A percentile compares a stretch with the other conserved stretches of the same genome.
These are phyloP conservation scores for Pseudogymnoascus sp. DNA, from an alignment of 2,329 filamentous ascomycete genomes.

Conservation along the genomic window DNA sequence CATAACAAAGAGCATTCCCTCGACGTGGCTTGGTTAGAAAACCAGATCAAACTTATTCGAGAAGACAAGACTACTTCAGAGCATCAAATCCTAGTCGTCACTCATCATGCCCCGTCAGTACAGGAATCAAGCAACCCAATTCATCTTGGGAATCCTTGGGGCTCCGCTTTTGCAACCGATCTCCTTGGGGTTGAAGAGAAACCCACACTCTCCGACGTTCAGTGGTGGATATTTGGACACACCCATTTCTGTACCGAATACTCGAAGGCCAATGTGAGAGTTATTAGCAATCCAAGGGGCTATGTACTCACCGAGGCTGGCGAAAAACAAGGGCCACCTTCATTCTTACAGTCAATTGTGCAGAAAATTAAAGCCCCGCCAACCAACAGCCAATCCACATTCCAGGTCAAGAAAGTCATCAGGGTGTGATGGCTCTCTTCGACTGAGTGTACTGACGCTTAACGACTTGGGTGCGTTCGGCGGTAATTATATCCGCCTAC, in stretches of 20 bases:
- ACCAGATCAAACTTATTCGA: conserved; percentile 27
- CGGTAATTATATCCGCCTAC: conserved; percentile 12
- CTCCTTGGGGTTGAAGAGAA: conserved; percentile 26
- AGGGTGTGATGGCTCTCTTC: neutral
- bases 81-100: conserved; percentile 39
- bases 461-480: neutral
- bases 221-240: conserved; percentile 38
- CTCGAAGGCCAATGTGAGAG: conserved; percentile 25
- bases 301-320: too few relatives aligned
- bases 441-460: neutral
- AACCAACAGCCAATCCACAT: neutral
- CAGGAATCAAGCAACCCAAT: conserved; percentile 40
- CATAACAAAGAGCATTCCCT: conserved; percentile 41
- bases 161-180: conserved; percentile 46
- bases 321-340: neutral
- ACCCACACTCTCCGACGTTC: conserved; percentile 21
- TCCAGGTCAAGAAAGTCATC: neutral
- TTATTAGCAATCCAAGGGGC: conserved; percentile 38
- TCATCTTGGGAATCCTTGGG: conserved; percentile 39
- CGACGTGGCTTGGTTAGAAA: conserved; percentile 44
- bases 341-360: neutral
- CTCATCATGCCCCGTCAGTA: conserved; percentile 49
- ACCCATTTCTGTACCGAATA: conserved; percentile 38
- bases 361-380: neutral
- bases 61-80: conserved; percentile 14